A percentile compares a stretch with the other conserved stretches of the same genome.
Conservation (phyloP, 768 basidiomycete species). For the Auriculariales sp. region DNA sequence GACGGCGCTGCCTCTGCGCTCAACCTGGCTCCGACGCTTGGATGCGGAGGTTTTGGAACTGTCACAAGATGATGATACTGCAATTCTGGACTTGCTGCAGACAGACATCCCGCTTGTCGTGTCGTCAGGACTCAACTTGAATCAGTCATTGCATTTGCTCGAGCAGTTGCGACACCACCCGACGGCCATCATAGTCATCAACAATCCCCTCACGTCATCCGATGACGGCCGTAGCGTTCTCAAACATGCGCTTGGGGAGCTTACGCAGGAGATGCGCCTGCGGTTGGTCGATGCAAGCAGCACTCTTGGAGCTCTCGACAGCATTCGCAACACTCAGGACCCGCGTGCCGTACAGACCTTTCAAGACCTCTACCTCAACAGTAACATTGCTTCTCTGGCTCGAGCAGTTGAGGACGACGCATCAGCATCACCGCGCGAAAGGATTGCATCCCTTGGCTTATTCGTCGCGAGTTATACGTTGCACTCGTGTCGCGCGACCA, state of each 20-base stretch:
- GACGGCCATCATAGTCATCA: constrained; percentile 15
- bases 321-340: constrained; percentile 33
- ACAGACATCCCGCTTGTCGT: constrained; percentile 9
- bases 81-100: background rate
- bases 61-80: background rate
- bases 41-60: constrained; percentile 6
- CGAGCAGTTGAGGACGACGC: constrained; percentile 19
- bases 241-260: background rate
- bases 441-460: background rate
- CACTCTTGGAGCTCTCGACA: constrained; percentile 37
- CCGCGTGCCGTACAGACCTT: constrained; percentile 43
- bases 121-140: constrained; percentile 5
- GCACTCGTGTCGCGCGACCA: background rate
- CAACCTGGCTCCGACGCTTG: background rate
- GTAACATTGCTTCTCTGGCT: constrained; percentile 38
- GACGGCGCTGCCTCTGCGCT: background rate
- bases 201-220: constrained; percentile 16
- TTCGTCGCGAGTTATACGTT: constrained; percentile 6
- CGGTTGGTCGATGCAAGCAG: constrained; percentile 44
- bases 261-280: constrained; percentile 7
- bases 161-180: constrained; percentile 14
- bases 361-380: constrained; percentile 45
- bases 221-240: background rate
- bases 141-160: constrained; percentile 11
- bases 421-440: background rate